Base-by-base conservation (phyloP, 176 grass and related monocot species). In the Carex parvula region DNA sequence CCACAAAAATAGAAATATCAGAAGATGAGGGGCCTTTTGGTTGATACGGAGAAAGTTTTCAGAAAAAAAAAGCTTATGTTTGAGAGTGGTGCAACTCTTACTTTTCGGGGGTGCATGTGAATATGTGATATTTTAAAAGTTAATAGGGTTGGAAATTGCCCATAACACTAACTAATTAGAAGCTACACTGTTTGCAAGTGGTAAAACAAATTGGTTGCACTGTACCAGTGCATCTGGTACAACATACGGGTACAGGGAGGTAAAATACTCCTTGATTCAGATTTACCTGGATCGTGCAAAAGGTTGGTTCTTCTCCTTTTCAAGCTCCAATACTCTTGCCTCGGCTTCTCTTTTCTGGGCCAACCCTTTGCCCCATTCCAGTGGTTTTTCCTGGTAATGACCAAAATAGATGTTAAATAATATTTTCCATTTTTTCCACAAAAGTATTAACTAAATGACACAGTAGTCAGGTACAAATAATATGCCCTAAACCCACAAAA, bases 361-460 rank as follows among this genome's bases (percentile, higher is more conserved):
- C 81, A 98, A 88, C 7, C 95, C 92, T 86, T 93, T 98, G 85
- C 95, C 92, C 95, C 95, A 95, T 80, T 91, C 92, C 84, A 98
- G 85, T 44, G 90, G 85, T 44, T 90, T 95, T 79, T 94, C 95
- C 84, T 94, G 83, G 66, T 66, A 60, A 74, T 5, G 84, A 15
- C 16, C 79, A 63, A 59, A 89, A 64, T 21, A 78, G 33, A 48
- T 46, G 50, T 84, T 29, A 48, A 24, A 53, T 86, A 68, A 60
- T 58, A 79, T 30, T 81, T 78, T 39, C 3, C 29, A 6, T 48
- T 20, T 5, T 24, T 20, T 33, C 60, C 29, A 85, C 24, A 79
- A 79, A 42, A 62, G 32, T 32, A 41, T 79, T 79, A 76, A 70
- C 17, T 81, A 91, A 58, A 39, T 18, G 16, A 9, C 21, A 86